Evolutionary conservation across 371 early-diverging fungal genomes (phyloP).

Genomic region (Mortierella sp.): DNA sequence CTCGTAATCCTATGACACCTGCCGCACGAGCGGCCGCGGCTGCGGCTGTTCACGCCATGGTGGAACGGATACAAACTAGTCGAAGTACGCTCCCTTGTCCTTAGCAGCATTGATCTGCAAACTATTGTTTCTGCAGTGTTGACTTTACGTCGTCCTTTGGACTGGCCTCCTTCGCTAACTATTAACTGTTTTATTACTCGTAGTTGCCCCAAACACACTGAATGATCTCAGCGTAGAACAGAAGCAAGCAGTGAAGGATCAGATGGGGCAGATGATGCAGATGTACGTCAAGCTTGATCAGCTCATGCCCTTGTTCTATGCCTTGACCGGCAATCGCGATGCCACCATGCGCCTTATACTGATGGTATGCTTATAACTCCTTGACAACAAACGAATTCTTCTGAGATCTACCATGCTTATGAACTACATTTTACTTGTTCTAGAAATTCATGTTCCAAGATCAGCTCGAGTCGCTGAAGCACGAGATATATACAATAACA

Average conservation of each 20-base stretch:
- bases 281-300: slow-evolving; percentile 62
- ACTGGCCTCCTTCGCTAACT: no score
- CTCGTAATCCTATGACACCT: slow-evolving; percentile 3
- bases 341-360: slow-evolving; percentile 62
- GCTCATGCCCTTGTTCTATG: slow-evolving; percentile 58
- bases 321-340: slow-evolving; percentile 57
- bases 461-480: slow-evolving; percentile 60
- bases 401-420: no score
- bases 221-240: slow-evolving; percentile 59
- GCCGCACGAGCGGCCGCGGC: slow-evolving; percentile 41
- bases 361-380: no score
- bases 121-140: background rate
- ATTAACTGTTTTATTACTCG: background rate
- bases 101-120: no score
- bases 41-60: slow-evolving; percentile 59
- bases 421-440: background rate
- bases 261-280: slow-evolving; percentile 56
- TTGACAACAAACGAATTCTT: no score
- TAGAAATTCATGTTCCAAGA: slow-evolving; percentile 71
- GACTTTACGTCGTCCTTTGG: no score
- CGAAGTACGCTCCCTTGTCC: slow-evolving; percentile 51
- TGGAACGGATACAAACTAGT: slow-evolving; percentile 57
- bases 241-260: slow-evolving; percentile 60
- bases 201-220: slow-evolving; percentile 52
- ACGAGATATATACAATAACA: slow-evolving; percentile 60